Evolutionary conservation across 306 rosid species (phyloP), one percentile per base, ranked within the genome.

Genomic region (Lagenaria siceraria): DNA sequence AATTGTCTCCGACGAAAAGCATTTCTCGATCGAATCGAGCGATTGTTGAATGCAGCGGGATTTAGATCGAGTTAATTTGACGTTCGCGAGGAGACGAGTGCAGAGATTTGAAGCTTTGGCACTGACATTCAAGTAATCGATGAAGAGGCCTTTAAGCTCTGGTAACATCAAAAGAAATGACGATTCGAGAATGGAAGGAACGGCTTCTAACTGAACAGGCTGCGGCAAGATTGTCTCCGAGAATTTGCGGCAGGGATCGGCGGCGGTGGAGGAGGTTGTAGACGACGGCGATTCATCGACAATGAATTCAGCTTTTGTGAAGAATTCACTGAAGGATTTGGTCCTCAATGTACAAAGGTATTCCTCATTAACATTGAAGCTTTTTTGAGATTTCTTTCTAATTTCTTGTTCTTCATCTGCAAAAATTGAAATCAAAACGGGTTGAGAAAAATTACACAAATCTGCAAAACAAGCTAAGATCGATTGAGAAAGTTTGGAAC

Each of bases 41-140:
- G 84, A 79, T 27, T 73, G 73, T 74, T 75, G 88, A 10, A 88
- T 75, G 80, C 54, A 80, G 1, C n/a, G 19, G 29, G 84, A 68
- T 64, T 52, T 82, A 8, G 82, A 87, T 24, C 85, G 81, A 58
- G 86, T 49, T 17, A 66, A 80, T 70, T 80, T 79, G 21, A 86
- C 79, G 87, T 82, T 82, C 77, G 75, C 79, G 64, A 90, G 87
- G 72, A 90, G 89, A 38, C 80, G 76, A 75, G 78, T 75, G 69
- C 89, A 88, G 36, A 89, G 64, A n/a, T 64, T 78, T n/a, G 93
- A 87, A 63, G 90, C 89, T 51, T 85, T 88, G 2, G 90, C 90
- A 36, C 84, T 91, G 5, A 84, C 81, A 38, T 86, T 83, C 60
- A 89, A 89, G 88, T 78, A 90, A n/a, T 71, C 80, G 33, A 87